These are phyloP conservation scores for Candida nitratophila DNA, from an alignment of 805 yeast genomes.

Conservation along the genomic window DNA sequence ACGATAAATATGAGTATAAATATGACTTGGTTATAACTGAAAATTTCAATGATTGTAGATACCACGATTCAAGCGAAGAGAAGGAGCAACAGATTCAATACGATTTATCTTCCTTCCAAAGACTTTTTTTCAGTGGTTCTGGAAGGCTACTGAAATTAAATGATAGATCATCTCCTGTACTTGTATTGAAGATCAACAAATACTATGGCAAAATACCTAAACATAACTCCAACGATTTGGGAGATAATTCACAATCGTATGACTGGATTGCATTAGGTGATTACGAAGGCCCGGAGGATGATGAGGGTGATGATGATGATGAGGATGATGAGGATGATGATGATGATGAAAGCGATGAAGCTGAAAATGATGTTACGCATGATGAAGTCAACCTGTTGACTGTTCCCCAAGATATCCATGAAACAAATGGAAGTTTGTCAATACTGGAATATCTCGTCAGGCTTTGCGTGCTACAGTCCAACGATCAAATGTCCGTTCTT, in stretches of 20 bases:
- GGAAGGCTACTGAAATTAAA: conserved; percentile 59
- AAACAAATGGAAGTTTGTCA: conserved; percentile 28
- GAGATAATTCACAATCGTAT: conserved; percentile 9
- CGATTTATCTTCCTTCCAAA: conserved; percentile 35
- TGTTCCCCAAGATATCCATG: not conserved
- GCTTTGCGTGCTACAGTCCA: conserved; percentile 50
- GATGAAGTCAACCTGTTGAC: conserved; percentile 22
- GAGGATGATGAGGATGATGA: conserved; percentile 24
- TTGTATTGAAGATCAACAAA: conserved; percentile 46
- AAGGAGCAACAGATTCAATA: conserved; percentile 28
- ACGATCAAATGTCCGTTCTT: conserved; percentile 46
- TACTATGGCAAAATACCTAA: not conserved
- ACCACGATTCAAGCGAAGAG: conserved; percentile 44
- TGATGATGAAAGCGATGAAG: conserved; percentile 11
- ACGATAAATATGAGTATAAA: conserved; percentile 18
- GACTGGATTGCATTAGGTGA: conserved; percentile 50
- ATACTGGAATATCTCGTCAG: conserved; percentile 59
- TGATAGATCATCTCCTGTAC: conserved; percentile 56
- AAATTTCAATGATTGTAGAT: conserved; percentile 61
- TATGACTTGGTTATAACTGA: conserved; percentile 47
- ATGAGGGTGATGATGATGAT: conserved; percentile 12
- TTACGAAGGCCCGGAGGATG: conserved; percentile 19
- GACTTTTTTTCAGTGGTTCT: conserved; percentile 63
- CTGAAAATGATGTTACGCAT: conserved; percentile 14
- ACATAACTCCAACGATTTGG: conserved; percentile 12